These are phyloP conservation scores for Aspergillus brunneoviolaceus DNA, from an alignment of 2,329 filamentous ascomycete genomes.

Conservation along the genomic window DNA sequence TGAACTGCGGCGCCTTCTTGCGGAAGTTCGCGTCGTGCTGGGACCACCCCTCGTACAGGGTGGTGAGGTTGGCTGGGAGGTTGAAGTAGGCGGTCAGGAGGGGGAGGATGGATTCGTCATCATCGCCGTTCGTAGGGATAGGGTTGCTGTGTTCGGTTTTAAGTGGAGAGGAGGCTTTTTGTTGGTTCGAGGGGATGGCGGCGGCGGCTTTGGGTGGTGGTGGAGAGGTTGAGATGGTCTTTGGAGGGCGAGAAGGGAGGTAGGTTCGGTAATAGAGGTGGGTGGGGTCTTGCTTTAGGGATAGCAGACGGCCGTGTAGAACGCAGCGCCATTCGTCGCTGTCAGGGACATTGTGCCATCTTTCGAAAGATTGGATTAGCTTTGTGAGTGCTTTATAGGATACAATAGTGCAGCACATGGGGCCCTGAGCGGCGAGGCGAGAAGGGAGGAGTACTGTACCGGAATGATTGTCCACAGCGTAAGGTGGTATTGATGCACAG, in stretches of 20 bases:
- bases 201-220: not conserved
- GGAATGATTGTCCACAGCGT: conserved; percentile 91
- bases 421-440: not conserved
- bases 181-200: not conserved
- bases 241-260: conserved; percentile 42
- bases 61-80: conserved; percentile 70
- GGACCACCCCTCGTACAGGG: conserved; percentile 86
- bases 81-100: conserved; percentile 86
- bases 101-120: conserved; percentile 62
- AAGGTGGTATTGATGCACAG: conserved; percentile 93
- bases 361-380: conserved; percentile 28
- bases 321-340: conserved; percentile 87
- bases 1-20: conserved; percentile 80
- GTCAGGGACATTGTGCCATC: conserved; percentile 76
- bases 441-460: conserved; percentile 41
- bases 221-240: not conserved
- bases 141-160: too few species aligned
- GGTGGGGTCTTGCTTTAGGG: conserved; percentile 75
- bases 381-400: not conserved
- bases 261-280: conserved; percentile 78
- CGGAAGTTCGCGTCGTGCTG: conserved; percentile 82
- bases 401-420: not conserved
- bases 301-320: conserved; percentile 79
- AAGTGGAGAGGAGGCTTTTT: too few species aligned
- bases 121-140: conserved; percentile 12